These are phyloP conservation scores for Phytophthora uliginosa DNA, from an alignment of 352 stramenopile species.

Conservation along the genomic window DNA sequence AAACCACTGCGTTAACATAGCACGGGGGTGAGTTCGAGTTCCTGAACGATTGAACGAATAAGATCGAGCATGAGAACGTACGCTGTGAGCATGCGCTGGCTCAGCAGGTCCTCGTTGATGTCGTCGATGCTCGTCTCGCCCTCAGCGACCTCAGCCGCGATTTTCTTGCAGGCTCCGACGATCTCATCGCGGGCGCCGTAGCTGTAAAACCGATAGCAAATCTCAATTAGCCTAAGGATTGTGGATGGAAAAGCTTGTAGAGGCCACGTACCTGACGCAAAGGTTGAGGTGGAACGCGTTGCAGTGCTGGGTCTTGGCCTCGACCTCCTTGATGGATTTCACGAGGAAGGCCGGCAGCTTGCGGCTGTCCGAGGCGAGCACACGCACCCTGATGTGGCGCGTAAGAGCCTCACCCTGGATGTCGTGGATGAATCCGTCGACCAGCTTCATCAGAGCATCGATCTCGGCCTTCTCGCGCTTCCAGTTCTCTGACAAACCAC, in stretches of 20 bases:
- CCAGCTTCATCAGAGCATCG: conserved; percentile 93
- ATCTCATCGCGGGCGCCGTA: conserved; percentile 97
- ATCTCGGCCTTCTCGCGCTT: conserved; percentile 92
- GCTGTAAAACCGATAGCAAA: conserved; percentile 56
- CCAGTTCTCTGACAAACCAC: conserved; percentile 93
- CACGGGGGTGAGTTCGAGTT: conserved; percentile 14
- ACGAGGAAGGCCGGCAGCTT: conserved; percentile 74
- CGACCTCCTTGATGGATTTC: conserved; percentile 78
- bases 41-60: conserved; percentile 20
- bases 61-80: conserved; percentile 43
- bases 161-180: conserved; percentile 87
- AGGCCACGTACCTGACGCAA: conserved; percentile 64
- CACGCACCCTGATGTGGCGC: conserved; percentile 92
- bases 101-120: conserved; percentile 84
- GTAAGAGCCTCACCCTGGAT: conserved; percentile 89
- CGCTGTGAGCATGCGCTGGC: conserved; percentile 79
- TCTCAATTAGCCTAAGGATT: conserved; percentile 26
- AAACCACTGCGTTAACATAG: conserved; percentile 65
- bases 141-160: conserved; percentile 87
- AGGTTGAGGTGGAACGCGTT: conserved; percentile 85
- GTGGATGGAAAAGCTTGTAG: not conserved
- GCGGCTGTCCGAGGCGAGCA: conserved; percentile 85
- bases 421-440: conserved; percentile 95
- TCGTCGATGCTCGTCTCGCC: conserved; percentile 71
- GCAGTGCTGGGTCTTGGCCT: conserved; percentile 90